Percentiles rank a stretch among this genome's conserved stretches.
phyloP scores from a whole-genome alignment of 2,329 filamentous ascomycete species.

The Aureobasidium sp. region DNA sequence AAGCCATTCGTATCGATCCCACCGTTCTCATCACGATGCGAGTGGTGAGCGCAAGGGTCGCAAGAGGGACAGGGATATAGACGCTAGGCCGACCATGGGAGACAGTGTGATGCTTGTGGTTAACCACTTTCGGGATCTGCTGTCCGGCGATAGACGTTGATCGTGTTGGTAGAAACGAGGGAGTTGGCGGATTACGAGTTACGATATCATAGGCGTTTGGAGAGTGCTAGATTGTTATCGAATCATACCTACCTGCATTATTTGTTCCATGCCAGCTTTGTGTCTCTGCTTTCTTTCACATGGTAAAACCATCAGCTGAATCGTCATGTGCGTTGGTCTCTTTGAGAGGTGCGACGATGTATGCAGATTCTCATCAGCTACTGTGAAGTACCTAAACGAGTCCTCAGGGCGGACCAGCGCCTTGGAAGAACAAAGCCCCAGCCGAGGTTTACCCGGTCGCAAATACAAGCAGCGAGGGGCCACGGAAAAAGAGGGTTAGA shows the following conservation, averaged over 20 bases:
- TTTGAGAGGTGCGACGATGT: no score
- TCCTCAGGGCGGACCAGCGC: no score
- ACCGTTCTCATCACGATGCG: background rate
- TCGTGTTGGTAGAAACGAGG: background rate
- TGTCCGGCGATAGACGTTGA: slow-evolving; percentile 3
- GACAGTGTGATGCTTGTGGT: slow-evolving; percentile 10
- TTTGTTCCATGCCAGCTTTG: background rate
- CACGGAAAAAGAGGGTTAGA: no score
- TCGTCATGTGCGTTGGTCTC: no score
- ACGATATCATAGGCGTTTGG: background rate
- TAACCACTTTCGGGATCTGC: background rate
- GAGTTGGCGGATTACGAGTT: background rate
- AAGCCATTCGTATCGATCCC: background rate
- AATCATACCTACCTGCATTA: background rate
- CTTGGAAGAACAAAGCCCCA: no score
- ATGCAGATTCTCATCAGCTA: no score
- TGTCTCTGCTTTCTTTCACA: background rate
- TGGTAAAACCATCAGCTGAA: background rate
- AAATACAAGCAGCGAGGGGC: no score
- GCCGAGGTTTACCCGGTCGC: no score
- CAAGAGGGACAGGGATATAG: background rate
- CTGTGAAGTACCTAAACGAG: no score
- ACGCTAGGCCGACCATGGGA: slow-evolving; percentile 6
- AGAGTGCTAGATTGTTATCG: background rate
- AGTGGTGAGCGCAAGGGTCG: background rate